phyloP scores from a whole-genome alignment of 1,284 basidiomycete species.

The Rhodotorula mucilaginosa region DNA sequence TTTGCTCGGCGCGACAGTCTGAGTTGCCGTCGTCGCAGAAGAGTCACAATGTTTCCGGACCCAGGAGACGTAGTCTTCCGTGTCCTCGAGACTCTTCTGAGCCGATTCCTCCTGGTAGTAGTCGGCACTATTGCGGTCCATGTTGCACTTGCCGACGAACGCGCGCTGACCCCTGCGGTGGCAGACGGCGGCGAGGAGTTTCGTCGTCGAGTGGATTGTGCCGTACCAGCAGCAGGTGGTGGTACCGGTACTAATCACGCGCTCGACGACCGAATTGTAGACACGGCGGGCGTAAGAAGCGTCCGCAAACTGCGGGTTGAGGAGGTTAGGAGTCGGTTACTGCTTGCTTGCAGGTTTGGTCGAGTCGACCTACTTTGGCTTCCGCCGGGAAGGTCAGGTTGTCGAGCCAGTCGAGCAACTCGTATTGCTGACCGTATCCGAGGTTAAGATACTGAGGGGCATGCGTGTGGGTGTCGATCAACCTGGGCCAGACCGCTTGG shows the following conservation, averaged over 20 bases:
- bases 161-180: conserved; percentile 75
- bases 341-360: too few relatives aligned
- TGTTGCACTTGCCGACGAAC: conserved; percentile 88
- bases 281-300: conserved; percentile 65
- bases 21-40: conserved; percentile 30
- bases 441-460: conserved; percentile 39
- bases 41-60: conserved; percentile 54
- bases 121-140: conserved; percentile 73
- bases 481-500: background rate
- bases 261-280: conserved; percentile 71
- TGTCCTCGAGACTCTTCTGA: conserved; percentile 59
- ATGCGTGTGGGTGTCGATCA: conserved; percentile 58
- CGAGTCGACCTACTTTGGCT: conserved; percentile 51
- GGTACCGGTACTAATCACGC: conserved; percentile 70
- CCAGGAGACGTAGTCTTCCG: conserved; percentile 65
- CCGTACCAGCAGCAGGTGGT: conserved; percentile 85
- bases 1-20: background rate
- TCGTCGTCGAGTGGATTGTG: conserved; percentile 75
- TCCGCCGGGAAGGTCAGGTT: conserved; percentile 87
- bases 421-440: conserved; percentile 49
- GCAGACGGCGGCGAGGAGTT: conserved; percentile 74
- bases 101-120: conserved; percentile 69
- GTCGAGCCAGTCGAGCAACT: conserved; percentile 88
- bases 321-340: too few relatives aligned
- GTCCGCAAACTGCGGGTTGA: conserved; percentile 60